Evolutionary conservation across 73 alveolate species (phyloP).

Genomic region (Tetrahymena thermophila): DNA sequence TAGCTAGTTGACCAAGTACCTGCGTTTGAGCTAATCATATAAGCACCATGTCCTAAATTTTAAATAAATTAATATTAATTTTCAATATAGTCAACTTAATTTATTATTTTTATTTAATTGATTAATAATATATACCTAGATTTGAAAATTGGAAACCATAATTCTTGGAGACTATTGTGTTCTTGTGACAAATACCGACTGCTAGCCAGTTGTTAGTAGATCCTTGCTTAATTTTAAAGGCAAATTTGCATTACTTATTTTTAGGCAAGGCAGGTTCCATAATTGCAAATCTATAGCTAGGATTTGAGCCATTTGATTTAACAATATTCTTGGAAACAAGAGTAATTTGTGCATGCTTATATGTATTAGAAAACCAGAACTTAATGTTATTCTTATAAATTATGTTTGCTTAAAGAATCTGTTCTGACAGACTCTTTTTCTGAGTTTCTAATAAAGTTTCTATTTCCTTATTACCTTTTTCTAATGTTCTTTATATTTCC

Average conservation of each 20-base stretch:
- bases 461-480: not conserved
- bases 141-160: not conserved
- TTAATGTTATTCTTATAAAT: not conserved
- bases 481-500: not conserved
- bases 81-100: too few relatives aligned
- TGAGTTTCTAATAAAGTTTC: not conserved
- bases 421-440: not conserved
- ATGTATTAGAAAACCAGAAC: not conserved
- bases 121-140: not conserved
- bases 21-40: not conserved
- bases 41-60: slow-evolving; percentile 3
- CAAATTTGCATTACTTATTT: not conserved
- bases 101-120: too few relatives aligned
- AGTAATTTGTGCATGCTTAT: not conserved
- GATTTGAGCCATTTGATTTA: not conserved
- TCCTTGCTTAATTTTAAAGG: not conserved
- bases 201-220: not conserved
- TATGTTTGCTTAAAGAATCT: not conserved
- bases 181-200: not conserved
- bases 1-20: slow-evolving; percentile 34
- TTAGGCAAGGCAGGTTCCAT: not conserved
- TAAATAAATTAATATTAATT: not conserved
- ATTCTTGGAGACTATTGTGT: not conserved
- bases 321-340: not conserved
- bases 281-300: not conserved